phyloP scores from a whole-genome alignment of 2,329 filamentous ascomycete genomes.

The Didymellaceae sp. region DNA sequence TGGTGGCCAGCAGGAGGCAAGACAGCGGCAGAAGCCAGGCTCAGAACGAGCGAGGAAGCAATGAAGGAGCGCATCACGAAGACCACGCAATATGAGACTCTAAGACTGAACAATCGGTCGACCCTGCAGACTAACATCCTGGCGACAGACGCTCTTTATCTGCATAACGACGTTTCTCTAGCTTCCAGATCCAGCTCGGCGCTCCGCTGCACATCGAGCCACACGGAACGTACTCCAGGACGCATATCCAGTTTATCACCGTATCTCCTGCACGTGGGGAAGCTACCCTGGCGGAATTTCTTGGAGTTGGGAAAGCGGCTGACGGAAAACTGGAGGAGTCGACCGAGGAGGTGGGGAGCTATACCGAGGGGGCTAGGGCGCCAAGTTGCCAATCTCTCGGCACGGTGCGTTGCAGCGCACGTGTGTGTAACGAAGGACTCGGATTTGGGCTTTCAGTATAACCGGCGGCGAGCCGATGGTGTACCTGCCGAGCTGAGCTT shows the following conservation, averaged over 20 bases:
- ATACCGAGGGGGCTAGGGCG: constrained; percentile 11
- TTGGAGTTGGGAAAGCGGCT: constrained; percentile 13
- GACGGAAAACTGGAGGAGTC: constrained; percentile 12
- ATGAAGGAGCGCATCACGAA: constrained; percentile 39
- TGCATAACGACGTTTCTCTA: constrained; percentile 7
- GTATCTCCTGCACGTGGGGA: constrained; percentile 36
- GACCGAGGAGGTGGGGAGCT: constrained; percentile 11
- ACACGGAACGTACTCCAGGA: constrained; percentile 20
- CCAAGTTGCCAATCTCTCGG: constrained; percentile 16
- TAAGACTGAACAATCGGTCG: constrained; percentile 14
- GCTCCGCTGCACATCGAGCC: constrained; percentile 12
- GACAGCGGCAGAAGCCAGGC: constrained; percentile 39
- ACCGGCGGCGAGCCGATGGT: constrained; percentile 10
- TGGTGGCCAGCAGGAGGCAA: constrained; percentile 25
- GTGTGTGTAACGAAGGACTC: constrained; percentile 14
- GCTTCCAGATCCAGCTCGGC: constrained; percentile 15
- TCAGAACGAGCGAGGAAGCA: constrained; percentile 34
- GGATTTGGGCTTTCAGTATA: constrained; percentile 10
- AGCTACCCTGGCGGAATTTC: constrained; percentile 18
- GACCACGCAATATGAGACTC: constrained; percentile 9
- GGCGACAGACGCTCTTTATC: constrained; percentile 32
- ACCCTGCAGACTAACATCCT: constrained; percentile 25
- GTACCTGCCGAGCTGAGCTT: constrained; percentile 21
- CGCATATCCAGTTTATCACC: constrained; percentile 25
- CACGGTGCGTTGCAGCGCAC: constrained; percentile 16